These are phyloP conservation scores for Coemansia sp. DNA, from an alignment of 192 early-diverging fungal species.

Conservation along the genomic window DNA sequence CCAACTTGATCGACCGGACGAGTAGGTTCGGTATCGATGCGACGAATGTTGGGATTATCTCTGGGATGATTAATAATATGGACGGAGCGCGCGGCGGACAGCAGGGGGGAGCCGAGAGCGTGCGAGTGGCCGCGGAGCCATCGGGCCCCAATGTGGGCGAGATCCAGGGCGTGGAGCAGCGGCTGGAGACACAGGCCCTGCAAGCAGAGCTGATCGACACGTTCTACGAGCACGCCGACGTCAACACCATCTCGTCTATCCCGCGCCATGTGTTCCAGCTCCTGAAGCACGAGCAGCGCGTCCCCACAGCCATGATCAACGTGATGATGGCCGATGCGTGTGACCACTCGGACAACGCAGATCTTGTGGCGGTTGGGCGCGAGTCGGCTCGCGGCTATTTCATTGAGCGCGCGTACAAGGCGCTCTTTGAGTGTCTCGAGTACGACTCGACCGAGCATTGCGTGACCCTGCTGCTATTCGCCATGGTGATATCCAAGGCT, in stretches of 20 bases:
- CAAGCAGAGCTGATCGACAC: constrained; percentile 33
- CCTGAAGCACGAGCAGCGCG: constrained; percentile 22
- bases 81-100: constrained; percentile 1
- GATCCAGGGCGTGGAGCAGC: neutral
- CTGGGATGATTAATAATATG: constrained; percentile 27
- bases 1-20: constrained; percentile 25
- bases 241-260: constrained; percentile 41
- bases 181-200: constrained; percentile 12
- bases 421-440: constrained; percentile 43
- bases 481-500: constrained; percentile 37
- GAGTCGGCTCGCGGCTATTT: constrained; percentile 26
- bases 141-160: neutral
- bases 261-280: constrained; percentile 35
- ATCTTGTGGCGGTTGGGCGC: constrained; percentile 11
- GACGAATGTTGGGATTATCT: constrained; percentile 26
- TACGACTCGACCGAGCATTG: constrained; percentile 52
- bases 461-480: constrained; percentile 42
- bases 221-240: constrained; percentile 43
- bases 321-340: constrained; percentile 49
- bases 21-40: constrained; percentile 36
- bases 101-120: constrained; percentile 2
- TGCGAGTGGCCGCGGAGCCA: constrained; percentile 9
- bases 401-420: constrained; percentile 47
- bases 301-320: constrained; percentile 33
- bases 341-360: constrained; percentile 20